Conservation (phyloP, 139 green algal genomes). For the Chlamydomonas incerta region DNA sequence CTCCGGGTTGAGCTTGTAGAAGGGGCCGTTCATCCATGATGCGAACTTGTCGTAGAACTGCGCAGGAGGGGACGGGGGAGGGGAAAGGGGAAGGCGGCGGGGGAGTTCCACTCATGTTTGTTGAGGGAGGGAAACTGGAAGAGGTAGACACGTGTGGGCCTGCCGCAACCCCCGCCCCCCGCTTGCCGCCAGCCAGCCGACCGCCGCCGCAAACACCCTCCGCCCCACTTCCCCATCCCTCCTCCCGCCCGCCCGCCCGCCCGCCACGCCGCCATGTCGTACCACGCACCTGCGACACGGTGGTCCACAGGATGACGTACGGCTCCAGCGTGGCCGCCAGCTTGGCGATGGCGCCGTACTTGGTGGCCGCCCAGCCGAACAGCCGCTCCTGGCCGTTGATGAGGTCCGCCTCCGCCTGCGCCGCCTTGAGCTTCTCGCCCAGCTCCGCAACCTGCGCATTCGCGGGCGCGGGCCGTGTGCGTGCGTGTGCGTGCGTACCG, state of each 20-base stretch:
- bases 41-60: constrained; percentile 72
- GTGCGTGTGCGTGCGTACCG: background rate
- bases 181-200: too few species aligned
- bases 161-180: too few species aligned
- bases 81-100: too few species aligned
- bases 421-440: constrained; percentile 64
- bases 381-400: constrained; percentile 85
- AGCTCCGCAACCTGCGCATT: constrained; percentile 66
- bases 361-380: constrained; percentile 79
- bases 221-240: too few species aligned
- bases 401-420: constrained; percentile 66
- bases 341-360: constrained; percentile 71
- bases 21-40: constrained; percentile 80
- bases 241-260: too few species aligned
- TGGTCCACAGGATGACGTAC: constrained; percentile 77
- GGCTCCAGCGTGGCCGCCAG: constrained; percentile 73
- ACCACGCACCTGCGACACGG: constrained; percentile 34
- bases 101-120: too few species aligned
- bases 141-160: too few species aligned
- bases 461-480: too few species aligned
- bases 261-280: too few species aligned
- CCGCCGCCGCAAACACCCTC: too few species aligned
- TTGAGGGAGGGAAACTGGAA: too few species aligned
- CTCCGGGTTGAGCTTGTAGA: constrained; percentile 80
- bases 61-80: too few species aligned